Evolutionary conservation across 257 asterid genomes (phyloP).

Genomic region (Gardenia jasminoides): DNA sequence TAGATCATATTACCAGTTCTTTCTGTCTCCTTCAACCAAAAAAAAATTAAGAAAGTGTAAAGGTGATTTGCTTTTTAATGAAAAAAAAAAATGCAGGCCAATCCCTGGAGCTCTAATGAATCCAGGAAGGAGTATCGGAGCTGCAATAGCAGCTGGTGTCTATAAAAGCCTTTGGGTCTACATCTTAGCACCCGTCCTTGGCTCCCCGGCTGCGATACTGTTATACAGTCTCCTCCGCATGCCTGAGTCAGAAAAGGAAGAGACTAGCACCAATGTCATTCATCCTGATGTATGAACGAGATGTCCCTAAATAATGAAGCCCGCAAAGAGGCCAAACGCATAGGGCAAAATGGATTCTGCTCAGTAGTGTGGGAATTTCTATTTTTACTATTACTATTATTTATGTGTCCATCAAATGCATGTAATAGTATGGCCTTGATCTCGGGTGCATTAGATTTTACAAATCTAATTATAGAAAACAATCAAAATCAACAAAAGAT

Average conservation of each 20-base stretch:
- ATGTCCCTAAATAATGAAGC: too few species aligned
- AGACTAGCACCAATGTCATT: neutral
- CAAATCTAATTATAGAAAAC: too few species aligned
- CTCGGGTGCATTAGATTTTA: too few species aligned
- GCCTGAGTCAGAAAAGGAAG: conserved; percentile 11
- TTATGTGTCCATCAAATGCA: too few species aligned
- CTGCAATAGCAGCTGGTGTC: conserved; percentile 43
- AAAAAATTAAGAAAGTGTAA: neutral
- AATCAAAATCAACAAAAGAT: too few species aligned
- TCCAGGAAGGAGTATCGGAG: conserved; percentile 62
- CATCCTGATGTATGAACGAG: too few species aligned
- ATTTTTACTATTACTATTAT: too few species aligned
- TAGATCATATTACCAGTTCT: neutral
- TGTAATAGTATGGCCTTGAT: too few species aligned
- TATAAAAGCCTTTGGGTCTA: conserved; percentile 51
- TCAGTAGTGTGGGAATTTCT: too few species aligned
- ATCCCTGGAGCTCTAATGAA: conserved; percentile 63
- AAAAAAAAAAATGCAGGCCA: conserved; percentile 37
- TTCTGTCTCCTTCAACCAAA: neutral
- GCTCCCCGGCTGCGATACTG: conserved; percentile 38
- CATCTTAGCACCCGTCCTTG: conserved; percentile 42
- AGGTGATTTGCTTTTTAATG: neutral
- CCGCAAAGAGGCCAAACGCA: too few species aligned
- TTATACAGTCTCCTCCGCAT: conserved; percentile 33
- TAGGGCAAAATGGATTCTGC: too few species aligned